Evolutionary conservation across 768 basidiomycete species (phyloP), one percentile per base, ranked within the genome.

Genomic region (Phaffia australis): DNA sequence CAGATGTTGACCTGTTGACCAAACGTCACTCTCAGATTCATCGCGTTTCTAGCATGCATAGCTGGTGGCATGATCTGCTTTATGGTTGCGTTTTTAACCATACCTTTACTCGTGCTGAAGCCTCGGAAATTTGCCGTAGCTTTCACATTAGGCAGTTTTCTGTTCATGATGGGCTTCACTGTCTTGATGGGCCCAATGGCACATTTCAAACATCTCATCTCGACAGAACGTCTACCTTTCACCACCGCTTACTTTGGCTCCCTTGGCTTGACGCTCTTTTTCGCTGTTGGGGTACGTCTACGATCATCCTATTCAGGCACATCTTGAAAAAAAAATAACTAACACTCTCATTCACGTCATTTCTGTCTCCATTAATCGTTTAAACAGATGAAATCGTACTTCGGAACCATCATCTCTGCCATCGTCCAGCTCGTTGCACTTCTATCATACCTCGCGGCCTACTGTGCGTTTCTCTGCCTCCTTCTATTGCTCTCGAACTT

Each of bases 11-110:
- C 47, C 2, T n/a, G n/a, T n/a, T n/a, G n/a, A n/a, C n/a, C n/a
- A n/a, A n/a, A n/a, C n/a, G n/a, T n/a, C 15, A 18, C 14, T 19
- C 32, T 29, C 65, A 93, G 91, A 71, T 79, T 99, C 69, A 78
- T 97, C 18, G 95, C 91, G 9, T 99, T 99, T 75, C 83, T 88
- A 54, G 87, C 83, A 35, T 97, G 92, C 74, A 79, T 94, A 56
- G 77, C 89, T 27, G 95, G 95, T 7, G 94, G 92, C 1, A 85
- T 84, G 21, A 88, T 91, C 2, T 99, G 95, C 79, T 95, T 97
- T 80, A 84, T 87, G 71, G 85, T 95, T 50, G 84, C 89, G 19
- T 97, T 95, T 78, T 60, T 72, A 1, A 70, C 69, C 0, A 79
- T 92, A 48, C 86, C 89, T 8, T 71, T 85, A 71, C 78, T 87